Conservation (phyloP, 2,329 filamentous ascomycete genomes). For the Penicillium paneum region DNA sequence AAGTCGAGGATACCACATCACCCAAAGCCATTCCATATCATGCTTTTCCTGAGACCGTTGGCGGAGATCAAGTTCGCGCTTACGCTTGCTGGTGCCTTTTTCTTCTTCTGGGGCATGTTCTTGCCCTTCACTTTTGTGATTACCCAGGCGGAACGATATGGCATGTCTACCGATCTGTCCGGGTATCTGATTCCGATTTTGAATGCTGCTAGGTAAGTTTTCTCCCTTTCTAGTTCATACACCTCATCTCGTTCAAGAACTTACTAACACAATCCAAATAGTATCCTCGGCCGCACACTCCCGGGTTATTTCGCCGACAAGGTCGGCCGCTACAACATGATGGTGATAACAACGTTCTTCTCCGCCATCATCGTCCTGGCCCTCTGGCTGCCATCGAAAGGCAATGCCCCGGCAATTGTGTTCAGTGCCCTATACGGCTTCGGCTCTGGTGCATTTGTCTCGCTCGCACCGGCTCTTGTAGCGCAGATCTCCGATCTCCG, state of each 20-base stretch:
- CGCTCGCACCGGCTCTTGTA: constrained; percentile 61
- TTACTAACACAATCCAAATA: constrained; percentile 9
- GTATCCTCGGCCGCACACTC: constrained; percentile 35
- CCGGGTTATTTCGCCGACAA: constrained; percentile 33
- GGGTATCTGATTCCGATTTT: constrained; percentile 55
- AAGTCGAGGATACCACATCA: constrained; percentile 43
- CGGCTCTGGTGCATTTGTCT: constrained; percentile 63
- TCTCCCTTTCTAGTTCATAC: neutral
- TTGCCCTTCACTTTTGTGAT: constrained; percentile 54
- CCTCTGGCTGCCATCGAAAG: constrained; percentile 54
- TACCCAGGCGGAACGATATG: constrained; percentile 46
- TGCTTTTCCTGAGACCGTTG: constrained; percentile 24
- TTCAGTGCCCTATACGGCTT: constrained; percentile 70
- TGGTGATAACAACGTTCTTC: constrained; percentile 48
- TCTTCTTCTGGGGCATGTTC: constrained; percentile 60
- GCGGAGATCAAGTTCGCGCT: constrained; percentile 23
- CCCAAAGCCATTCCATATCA: constrained; percentile 24
- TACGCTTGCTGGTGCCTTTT: constrained; percentile 21
- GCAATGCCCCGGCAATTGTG: constrained; percentile 58
- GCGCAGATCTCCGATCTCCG: constrained; percentile 68
- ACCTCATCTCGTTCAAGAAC: neutral
- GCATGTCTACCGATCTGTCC: constrained; percentile 51
- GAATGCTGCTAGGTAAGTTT: constrained; percentile 46
- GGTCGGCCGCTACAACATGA: constrained; percentile 38
- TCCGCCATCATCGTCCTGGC: constrained; percentile 39